phyloP scores from a whole-genome alignment of 345 rosid genomes.

The Corymbia maculata region DNA sequence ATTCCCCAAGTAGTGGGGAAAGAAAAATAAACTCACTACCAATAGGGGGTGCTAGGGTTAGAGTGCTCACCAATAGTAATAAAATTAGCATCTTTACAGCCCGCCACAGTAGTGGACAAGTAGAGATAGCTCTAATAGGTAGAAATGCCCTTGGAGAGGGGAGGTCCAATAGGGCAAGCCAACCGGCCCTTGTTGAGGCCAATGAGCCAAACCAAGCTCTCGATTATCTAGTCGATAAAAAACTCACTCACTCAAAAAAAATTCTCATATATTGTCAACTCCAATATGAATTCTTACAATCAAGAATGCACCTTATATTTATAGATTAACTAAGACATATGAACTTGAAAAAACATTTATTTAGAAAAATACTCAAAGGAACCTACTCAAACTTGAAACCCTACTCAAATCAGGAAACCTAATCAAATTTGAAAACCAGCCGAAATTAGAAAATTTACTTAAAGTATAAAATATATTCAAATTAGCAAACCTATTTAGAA shows the following conservation, averaged over 20 bases:
- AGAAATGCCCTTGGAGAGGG: too few relatives aligned
- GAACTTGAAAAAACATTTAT: background rate
- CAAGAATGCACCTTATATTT: background rate
- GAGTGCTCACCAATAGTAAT: too few relatives aligned
- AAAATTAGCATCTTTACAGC: too few relatives aligned
- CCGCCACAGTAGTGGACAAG: too few relatives aligned
- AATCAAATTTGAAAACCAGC: background rate
- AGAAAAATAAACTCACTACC: too few relatives aligned
- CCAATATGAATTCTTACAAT: background rate
- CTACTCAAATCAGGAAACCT: background rate
- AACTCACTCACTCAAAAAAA: background rate
- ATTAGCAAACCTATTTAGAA: background rate
- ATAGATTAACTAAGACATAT: background rate
- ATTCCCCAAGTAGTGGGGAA: too few relatives aligned
- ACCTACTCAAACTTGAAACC: background rate
- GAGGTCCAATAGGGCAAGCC: too few relatives aligned
- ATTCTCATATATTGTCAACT: background rate
- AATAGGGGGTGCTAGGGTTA: too few relatives aligned
- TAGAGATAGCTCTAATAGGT: too few relatives aligned
- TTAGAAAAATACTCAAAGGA: background rate
- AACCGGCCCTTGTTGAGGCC: too few relatives aligned
- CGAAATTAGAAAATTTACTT: background rate
- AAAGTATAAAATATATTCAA: background rate
- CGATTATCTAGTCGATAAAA: too few relatives aligned
- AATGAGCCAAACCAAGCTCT: too few relatives aligned